Evolutionary conservation across 257 asterid genomes (phyloP).

Genomic region (Nicotiana tomentosiformis): DNA sequence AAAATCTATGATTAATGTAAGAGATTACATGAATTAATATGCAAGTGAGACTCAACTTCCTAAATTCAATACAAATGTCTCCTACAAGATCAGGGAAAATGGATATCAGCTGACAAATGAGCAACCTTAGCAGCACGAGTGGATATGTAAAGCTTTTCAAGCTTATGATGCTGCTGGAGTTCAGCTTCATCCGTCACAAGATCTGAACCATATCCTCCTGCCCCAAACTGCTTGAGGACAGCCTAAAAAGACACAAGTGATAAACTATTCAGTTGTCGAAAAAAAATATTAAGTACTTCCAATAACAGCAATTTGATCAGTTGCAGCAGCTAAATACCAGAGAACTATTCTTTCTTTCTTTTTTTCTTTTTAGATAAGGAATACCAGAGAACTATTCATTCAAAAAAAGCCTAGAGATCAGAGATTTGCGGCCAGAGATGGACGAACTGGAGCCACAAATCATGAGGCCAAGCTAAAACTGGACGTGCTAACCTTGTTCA

Average conservation of each 20-base stretch:
- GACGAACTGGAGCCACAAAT: background rate
- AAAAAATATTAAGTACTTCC: background rate
- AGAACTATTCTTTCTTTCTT: background rate
- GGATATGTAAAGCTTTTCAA: constrained; percentile 89
- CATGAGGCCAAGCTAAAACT: background rate
- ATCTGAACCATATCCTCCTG: constrained; percentile 74
- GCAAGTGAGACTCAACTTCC: background rate
- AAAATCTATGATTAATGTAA: background rate
- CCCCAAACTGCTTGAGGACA: constrained; percentile 94
- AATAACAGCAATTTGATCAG: background rate
- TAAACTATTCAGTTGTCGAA: too few relatives aligned
- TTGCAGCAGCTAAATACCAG: background rate
- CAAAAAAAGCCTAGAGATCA: background rate
- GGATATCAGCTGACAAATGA: background rate
- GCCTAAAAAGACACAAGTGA: constrained; percentile 47
- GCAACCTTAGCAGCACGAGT: constrained; percentile 97
- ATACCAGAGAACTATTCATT: background rate
- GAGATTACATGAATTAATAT: background rate
- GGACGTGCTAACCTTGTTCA: background rate
- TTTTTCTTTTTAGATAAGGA: background rate
- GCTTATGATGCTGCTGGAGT: constrained; percentile 91
- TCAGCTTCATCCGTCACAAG: constrained; percentile 69
- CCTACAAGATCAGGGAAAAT: background rate
- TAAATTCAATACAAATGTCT: background rate
- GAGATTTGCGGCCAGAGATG: background rate